Percentiles rank a stretch among this genome's conserved stretches.
phyloP scores from a whole-genome alignment of 139 green algal genomes.

The Limnomonas spitsbergensis region DNA sequence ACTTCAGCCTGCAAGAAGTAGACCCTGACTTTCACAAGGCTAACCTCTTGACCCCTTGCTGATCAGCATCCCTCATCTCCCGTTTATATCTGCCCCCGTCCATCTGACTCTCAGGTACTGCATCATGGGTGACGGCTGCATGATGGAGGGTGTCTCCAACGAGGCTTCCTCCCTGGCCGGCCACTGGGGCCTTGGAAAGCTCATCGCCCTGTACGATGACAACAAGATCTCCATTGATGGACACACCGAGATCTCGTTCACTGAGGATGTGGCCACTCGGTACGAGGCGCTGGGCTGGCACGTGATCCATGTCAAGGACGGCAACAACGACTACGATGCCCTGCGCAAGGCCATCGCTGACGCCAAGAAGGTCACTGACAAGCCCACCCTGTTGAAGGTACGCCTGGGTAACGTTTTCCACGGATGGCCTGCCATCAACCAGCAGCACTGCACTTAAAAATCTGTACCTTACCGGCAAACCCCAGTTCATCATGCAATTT shows the following conservation, averaged over 20 bases:
- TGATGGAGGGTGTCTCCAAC: conserved; percentile 98
- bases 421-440: too few species aligned
- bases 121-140: conserved; percentile 97
- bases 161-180: conserved; percentile 94
- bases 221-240: conserved; percentile 99
- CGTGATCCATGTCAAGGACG: conserved; percentile 70
- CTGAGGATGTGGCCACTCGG: conserved; percentile 91
- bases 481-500: too few species aligned
- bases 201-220: conserved; percentile 98
- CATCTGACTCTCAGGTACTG: conserved; percentile 86
- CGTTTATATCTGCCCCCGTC: too few species aligned
- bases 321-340: conserved; percentile 91
- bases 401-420: too few species aligned
- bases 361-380: conserved; percentile 90
- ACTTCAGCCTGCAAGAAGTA: too few species aligned
- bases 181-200: conserved; percentile 98
- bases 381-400: conserved; percentile 94
- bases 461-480: too few species aligned
- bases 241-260: conserved; percentile 98
- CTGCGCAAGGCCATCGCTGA: conserved; percentile 79
- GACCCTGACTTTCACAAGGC: too few species aligned
- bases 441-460: too few species aligned
- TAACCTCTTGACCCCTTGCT: too few species aligned
- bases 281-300: conserved; percentile 93
- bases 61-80: too few species aligned